These are phyloP conservation scores for Helenozyma baotianmanensis DNA, from an alignment of 805 yeast species.

Conservation along the genomic window DNA sequence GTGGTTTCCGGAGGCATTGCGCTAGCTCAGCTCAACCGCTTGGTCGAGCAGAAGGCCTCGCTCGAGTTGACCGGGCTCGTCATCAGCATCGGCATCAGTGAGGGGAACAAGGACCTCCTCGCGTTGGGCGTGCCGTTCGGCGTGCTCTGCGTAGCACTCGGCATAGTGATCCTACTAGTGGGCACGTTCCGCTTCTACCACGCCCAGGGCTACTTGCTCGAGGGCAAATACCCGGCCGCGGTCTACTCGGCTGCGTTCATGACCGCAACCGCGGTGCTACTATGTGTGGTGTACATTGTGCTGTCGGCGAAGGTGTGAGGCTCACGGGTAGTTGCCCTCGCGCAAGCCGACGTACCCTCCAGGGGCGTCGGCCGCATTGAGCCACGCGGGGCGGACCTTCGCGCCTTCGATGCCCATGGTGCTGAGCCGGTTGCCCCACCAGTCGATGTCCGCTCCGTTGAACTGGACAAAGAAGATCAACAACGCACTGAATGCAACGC, in stretches of 20 bases:
- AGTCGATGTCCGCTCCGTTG: constrained; percentile 37
- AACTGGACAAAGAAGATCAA: constrained; percentile 54
- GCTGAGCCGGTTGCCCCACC: constrained; percentile 61
- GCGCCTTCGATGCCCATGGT: constrained; percentile 36
- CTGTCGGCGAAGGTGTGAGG: constrained; percentile 6
- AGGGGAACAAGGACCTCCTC: constrained; percentile 1
- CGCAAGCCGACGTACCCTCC: constrained; percentile 18
- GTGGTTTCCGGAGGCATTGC: constrained; percentile 13
- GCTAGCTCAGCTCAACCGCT: constrained; percentile 10
- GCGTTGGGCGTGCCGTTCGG: constrained; percentile 7
- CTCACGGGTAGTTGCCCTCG: constrained; percentile 11
- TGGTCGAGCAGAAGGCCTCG: constrained; percentile 2
- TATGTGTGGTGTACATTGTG: constrained; percentile 3
- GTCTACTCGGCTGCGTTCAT: constrained; percentile 1
- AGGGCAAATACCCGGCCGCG: constrained; percentile 10
- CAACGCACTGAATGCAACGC: constrained; percentile 59
- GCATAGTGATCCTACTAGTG: constrained; percentile 7
- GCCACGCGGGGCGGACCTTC: constrained; percentile 24
- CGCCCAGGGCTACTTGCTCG: constrained; percentile 5
- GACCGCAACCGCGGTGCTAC: background rate
- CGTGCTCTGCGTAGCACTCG: constrained; percentile 7
- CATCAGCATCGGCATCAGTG: constrained; percentile 1
- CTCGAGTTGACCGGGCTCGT: background rate
- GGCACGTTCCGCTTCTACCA: constrained; percentile 11
- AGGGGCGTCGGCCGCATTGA: constrained; percentile 23